Percentiles rank a stretch among this genome's conserved stretches.
phyloP scores from a whole-genome alignment of 352 stramenopile genomes.

The Phytophthora podocarpi region DNA sequence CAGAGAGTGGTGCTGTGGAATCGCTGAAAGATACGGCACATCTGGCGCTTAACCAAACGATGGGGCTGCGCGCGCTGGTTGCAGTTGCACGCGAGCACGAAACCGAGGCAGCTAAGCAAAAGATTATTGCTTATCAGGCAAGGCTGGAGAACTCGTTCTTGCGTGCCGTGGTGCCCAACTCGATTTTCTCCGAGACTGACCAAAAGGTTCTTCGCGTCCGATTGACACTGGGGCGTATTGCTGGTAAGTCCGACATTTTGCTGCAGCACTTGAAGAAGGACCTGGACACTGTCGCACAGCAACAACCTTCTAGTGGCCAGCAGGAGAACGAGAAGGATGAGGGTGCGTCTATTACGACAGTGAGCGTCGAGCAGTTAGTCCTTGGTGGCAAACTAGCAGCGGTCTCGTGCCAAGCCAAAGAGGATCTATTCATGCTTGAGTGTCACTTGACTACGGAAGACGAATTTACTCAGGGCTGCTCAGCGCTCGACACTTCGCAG shows the following conservation, averaged over 20 bases:
- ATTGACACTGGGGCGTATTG: conserved; percentile 63
- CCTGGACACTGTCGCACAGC: conserved; percentile 49
- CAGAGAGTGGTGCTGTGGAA: conserved; percentile 71
- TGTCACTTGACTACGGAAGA: conserved; percentile 75
- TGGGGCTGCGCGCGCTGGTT: conserved; percentile 67
- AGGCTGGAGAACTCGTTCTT: conserved; percentile 73
- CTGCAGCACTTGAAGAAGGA: conserved; percentile 73
- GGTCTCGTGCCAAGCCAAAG: conserved; percentile 65
- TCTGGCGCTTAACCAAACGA: conserved; percentile 72
- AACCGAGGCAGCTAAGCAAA: conserved; percentile 71
- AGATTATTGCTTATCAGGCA: conserved; percentile 68
- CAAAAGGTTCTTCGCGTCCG: conserved; percentile 76
- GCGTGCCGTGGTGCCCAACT: conserved; percentile 64
- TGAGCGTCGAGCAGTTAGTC: conserved; percentile 58
- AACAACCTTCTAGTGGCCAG: conserved; percentile 12
- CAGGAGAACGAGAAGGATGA: conserved; percentile 46
- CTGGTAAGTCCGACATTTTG: conserved; percentile 74
- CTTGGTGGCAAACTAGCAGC: conserved; percentile 65
- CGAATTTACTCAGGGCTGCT: conserved; percentile 50
- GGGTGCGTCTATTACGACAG: conserved; percentile 4
- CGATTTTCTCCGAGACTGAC: conserved; percentile 78
- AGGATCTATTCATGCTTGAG: conserved; percentile 79
- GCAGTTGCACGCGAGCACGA: conserved; percentile 68
- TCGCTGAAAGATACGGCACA: conserved; percentile 79
- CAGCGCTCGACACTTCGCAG: conserved; percentile 51